Conservation (phyloP, 768 basidiomycete genomes). For the Tephrocybe sp. region DNA sequence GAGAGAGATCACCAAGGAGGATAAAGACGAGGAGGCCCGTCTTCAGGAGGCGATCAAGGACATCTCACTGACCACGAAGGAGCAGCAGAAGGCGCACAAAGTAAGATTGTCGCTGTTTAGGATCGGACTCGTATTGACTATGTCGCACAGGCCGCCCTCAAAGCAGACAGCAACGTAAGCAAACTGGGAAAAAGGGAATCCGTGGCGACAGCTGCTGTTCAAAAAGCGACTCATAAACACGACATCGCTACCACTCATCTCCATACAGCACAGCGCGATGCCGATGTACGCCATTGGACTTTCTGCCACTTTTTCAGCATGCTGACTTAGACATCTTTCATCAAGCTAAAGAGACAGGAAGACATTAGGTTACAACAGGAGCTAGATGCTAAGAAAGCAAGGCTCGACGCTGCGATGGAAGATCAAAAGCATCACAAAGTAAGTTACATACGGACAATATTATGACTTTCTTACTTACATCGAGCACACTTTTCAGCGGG, state of each 20-base stretch:
- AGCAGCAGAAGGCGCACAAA: constrained; percentile 51
- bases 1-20: constrained; percentile 47
- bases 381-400: constrained; percentile 23
- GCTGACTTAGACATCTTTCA: not conserved
- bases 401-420: constrained; percentile 21
- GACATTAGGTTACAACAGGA: constrained; percentile 20
- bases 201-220: constrained; percentile 40
- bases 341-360: constrained; percentile 16
- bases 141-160: constrained; percentile 11
- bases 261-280: constrained; percentile 13
- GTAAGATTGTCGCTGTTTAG: constrained; percentile 23
- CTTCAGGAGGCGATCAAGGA: constrained; percentile 57
- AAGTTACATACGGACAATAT: not conserved
- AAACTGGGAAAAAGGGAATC: constrained; percentile 53
- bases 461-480: not conserved
- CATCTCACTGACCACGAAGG: constrained; percentile 52
- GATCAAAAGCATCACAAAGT: constrained; percentile 25
- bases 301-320: not conserved
- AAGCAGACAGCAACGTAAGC: constrained; percentile 22
- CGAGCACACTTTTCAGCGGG: constrained; percentile 6
- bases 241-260: constrained; percentile 39
- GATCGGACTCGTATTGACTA: not conserved
- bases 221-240: constrained; percentile 46
- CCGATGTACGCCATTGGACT: constrained; percentile 6
- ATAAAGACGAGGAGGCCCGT: constrained; percentile 48